Conservation (phyloP, 208 protist species). For the Trichomonas tenax region DNA sequence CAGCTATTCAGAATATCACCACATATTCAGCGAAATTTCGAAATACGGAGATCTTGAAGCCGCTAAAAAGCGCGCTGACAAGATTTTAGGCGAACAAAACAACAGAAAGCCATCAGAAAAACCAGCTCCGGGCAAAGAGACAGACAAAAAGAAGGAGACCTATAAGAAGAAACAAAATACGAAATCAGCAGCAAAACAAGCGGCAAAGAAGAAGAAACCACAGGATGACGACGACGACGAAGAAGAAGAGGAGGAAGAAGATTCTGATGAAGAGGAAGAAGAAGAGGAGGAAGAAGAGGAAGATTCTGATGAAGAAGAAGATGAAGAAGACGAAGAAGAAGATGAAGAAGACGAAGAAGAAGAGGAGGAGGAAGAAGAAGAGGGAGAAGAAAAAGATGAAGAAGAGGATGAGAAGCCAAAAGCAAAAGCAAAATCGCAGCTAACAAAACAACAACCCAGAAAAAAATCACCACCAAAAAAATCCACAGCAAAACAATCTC, state of each 20-base stretch:
- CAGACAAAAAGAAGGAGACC: background rate
- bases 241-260: background rate
- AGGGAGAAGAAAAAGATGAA: background rate
- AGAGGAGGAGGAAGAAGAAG: background rate
- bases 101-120: background rate
- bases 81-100: background rate
- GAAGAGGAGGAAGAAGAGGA: background rate
- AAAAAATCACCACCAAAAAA: background rate
- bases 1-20: background rate
- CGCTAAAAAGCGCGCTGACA: background rate
- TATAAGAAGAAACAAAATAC: background rate
- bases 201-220: background rate
- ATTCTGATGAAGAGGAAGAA: background rate
- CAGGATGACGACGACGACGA: background rate
- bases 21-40: background rate
- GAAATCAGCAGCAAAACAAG: background rate
- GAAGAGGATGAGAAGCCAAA: background rate
- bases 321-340: background rate
- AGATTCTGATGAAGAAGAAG: background rate
- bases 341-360: background rate
- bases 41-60: background rate
- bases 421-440: background rate
- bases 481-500: background rate
- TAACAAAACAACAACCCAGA: background rate
- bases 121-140: background rate